Evolutionary conservation across 768 basidiomycete species (phyloP), one percentile per base, ranked within the genome.

Genomic region (Lactarius sp.): DNA sequence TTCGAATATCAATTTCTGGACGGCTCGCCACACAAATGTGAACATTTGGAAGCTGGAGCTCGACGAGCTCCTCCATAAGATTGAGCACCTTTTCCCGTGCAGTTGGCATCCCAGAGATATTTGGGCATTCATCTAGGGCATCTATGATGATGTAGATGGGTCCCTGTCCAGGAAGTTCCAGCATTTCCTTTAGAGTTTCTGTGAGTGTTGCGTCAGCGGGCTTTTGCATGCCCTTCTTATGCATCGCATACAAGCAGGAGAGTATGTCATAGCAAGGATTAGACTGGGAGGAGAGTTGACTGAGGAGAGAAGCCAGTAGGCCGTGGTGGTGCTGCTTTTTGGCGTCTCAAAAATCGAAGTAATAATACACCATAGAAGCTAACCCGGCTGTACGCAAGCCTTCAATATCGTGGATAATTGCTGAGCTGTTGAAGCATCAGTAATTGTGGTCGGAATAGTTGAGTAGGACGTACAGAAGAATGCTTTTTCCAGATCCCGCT

Each of bases 401-500:
- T 1, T 4, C 4, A 7, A 22, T 13, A 14, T n/a, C 7, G n/a
- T 53, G 36, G 20, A 60, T 60, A 33, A 53, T 37, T 7, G n/a
- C 42, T 0, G 59, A 60, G 1, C 59, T 60, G 33, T 14, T 2
- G 16, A 9, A 7, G 10, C 0, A 37, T 53, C 10, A 39, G 20
- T 16, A 4, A 14, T 1, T n/a, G 52, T 4, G 14, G 31, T 13
- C 6, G 39, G 6, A 34, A 27, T 5, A 34, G 20, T 8, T 20
- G 18, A 54, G 27, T 3, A 54, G 36, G 18, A 49, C 60, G 16
- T 39, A 53, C 60, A 52, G 20, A 18, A 55, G 52, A 2, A 54
- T 46, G 20, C 60, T 61, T 46, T 55, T 61, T 7, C 60, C 60
- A 6, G 60, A 27, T 6, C 60, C 60, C 7, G 60, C 60, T 61